Evolutionary conservation across 1,284 basidiomycete species (phyloP).

Genomic region (Malassezia restricta): DNA sequence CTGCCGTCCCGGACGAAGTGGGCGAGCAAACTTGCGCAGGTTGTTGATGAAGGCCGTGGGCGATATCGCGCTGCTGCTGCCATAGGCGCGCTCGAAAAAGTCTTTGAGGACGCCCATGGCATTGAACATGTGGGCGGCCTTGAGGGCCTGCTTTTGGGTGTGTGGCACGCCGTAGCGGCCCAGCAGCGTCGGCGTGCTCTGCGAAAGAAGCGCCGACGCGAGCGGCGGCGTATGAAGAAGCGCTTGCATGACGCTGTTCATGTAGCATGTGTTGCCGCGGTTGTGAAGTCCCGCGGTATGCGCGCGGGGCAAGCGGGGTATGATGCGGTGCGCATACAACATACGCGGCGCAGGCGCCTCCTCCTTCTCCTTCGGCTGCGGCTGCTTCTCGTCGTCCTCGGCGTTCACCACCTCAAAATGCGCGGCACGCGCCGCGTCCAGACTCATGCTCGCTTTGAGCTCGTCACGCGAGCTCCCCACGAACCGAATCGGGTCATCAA

Average conservation of each 20-base stretch:
- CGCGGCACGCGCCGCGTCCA: slow-evolving; percentile 15
- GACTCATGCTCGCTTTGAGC: slow-evolving; percentile 11
- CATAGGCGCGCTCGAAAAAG: slow-evolving; percentile 56
- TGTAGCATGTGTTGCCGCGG: slow-evolving; percentile 90
- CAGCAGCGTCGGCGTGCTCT: slow-evolving; percentile 52
- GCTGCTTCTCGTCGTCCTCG: background rate
- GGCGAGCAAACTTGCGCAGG: slow-evolving; percentile 65
- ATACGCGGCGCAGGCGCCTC: background rate
- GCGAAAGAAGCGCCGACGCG: slow-evolving; percentile 55
- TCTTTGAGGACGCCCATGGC: slow-evolving; percentile 27
- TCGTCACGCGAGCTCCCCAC: slow-evolving; percentile 13
- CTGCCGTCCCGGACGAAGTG: slow-evolving; percentile 78
- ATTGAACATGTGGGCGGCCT: slow-evolving; percentile 50
- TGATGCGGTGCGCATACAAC: slow-evolving; percentile 19
- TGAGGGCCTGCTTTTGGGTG: slow-evolving; percentile 14
- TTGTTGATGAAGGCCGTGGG: slow-evolving; percentile 32
- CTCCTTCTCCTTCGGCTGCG: background rate
- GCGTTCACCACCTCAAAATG: slow-evolving; percentile 12
- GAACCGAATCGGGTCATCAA: slow-evolving; percentile 15
- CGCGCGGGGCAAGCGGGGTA: slow-evolving; percentile 22
- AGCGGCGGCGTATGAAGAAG: slow-evolving; percentile 86
- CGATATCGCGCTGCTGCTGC: slow-evolving; percentile 14
- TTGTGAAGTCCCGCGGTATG: slow-evolving; percentile 60
- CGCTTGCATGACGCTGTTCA: slow-evolving; percentile 89
- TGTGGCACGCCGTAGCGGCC: slow-evolving; percentile 23